Evolutionary conservation across 2,329 filamentous ascomycete genomes (phyloP).

Genomic region (Erysiphe pulchra): DNA sequence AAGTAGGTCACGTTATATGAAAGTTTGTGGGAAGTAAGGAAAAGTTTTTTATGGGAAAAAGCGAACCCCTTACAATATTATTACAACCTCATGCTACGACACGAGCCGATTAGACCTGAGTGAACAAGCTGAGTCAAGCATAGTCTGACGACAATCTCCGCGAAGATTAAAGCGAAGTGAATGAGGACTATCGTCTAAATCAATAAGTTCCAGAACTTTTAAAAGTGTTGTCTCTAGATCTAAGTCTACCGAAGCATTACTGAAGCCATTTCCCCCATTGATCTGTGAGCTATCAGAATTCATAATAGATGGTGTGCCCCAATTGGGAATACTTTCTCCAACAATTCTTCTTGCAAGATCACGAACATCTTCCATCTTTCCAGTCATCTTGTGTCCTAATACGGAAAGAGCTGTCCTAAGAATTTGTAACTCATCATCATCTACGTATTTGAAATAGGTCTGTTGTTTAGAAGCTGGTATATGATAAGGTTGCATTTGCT

Average conservation of each 20-base stretch:
- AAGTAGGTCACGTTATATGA: too few species aligned
- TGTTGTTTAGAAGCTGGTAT: constrained; percentile 22
- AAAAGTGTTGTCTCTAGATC: constrained; percentile 24
- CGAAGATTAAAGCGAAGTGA: constrained; percentile 40
- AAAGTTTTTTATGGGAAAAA: too few species aligned
- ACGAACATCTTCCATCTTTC: constrained; percentile 32
- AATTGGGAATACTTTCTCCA: constrained; percentile 20
- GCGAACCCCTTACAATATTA: too few species aligned
- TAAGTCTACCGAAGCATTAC: constrained; percentile 13
- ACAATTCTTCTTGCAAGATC: constrained; percentile 36
- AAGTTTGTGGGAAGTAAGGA: too few species aligned
- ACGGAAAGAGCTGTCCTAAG: constrained; percentile 41
- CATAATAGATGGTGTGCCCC: constrained; percentile 20
- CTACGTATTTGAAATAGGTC: constrained; percentile 44
- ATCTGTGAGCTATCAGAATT: constrained; percentile 20
- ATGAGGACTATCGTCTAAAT: constrained; percentile 47
- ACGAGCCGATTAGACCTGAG: constrained; percentile 52
- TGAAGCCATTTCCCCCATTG: constrained; percentile 18
- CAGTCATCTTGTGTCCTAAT: constrained; percentile 36
- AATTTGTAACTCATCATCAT: constrained; percentile 42
- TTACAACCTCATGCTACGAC: too few species aligned
- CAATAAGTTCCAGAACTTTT: constrained; percentile 51
- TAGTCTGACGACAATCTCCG: constrained; percentile 43
- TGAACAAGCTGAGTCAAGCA: constrained; percentile 57
- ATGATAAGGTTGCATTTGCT: constrained; percentile 18